These are phyloP conservation scores for Candida fluviatilis DNA, from an alignment of 805 yeast genomes.

Conservation along the genomic window DNA sequence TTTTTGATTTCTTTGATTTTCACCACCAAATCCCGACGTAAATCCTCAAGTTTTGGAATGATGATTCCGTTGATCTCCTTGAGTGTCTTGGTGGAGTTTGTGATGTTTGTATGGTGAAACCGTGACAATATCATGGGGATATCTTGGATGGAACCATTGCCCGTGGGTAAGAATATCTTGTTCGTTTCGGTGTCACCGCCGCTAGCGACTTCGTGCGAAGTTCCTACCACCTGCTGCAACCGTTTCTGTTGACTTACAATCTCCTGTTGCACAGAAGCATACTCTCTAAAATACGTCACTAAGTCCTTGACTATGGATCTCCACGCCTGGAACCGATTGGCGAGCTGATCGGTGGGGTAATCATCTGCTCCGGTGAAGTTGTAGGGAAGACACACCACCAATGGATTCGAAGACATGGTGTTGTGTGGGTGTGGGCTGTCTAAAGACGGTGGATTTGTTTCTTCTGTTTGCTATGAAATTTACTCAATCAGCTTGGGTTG, in stretches of 20 bases:
- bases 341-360: constrained; percentile 80
- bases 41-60: constrained; percentile 53
- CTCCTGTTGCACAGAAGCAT: constrained; percentile 84
- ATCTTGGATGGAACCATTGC: constrained; percentile 72
- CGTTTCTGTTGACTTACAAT: constrained; percentile 77
- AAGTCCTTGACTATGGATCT: constrained; percentile 71
- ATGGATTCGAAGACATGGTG: constrained; percentile 25
- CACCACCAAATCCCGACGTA: constrained; percentile 67
- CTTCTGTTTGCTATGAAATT: too few species aligned
- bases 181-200: constrained; percentile 29
- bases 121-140: constrained; percentile 63
- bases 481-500: too few species aligned
- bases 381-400: constrained; percentile 37
- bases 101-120: constrained; percentile 41
- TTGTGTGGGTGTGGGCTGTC: not conserved
- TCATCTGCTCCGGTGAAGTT: constrained; percentile 29
- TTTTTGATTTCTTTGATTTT: constrained; percentile 86
- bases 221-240: constrained; percentile 68
- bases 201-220: constrained; percentile 10
- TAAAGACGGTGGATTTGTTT: not conserved
- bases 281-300: constrained; percentile 70
- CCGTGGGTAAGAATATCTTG: constrained; percentile 68
- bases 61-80: constrained; percentile 47
- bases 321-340: constrained; percentile 85
- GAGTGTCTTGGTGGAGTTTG: constrained; percentile 37